phyloP scores from a whole-genome alignment of 192 early-diverging fungal genomes.

The Backusella parvicylindrica region DNA sequence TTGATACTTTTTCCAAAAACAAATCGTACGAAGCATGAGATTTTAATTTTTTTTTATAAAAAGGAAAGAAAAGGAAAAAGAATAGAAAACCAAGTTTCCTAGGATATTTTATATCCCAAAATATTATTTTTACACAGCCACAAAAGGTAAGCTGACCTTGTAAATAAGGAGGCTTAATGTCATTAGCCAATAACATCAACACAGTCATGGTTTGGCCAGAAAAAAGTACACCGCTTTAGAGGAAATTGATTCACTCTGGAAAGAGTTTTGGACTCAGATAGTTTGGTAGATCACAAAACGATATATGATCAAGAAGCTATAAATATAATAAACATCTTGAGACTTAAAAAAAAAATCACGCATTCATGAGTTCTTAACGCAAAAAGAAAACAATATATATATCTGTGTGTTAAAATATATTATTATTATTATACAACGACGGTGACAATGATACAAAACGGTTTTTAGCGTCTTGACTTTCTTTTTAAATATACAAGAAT shows the following conservation, averaged over 20 bases:
- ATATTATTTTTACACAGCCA: background rate
- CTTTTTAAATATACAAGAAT: conserved; percentile 38
- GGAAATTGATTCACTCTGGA: background rate
- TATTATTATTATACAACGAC: background rate
- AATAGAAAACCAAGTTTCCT: background rate
- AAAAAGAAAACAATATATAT: background rate
- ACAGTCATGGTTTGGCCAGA: background rate
- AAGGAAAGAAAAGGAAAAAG: background rate
- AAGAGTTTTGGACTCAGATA: background rate
- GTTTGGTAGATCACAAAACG: background rate
- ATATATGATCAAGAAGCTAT: background rate
- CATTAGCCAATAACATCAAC: background rate
- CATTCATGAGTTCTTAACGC: background rate
- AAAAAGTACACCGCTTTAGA: background rate
- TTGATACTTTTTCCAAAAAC: background rate
- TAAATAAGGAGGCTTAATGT: background rate
- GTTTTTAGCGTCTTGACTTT: conserved; percentile 13
- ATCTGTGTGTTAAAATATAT: too few relatives aligned
- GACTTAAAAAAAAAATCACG: background rate
- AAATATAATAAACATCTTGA: background rate
- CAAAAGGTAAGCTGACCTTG: background rate
- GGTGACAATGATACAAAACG: background rate
- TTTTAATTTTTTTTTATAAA: background rate
- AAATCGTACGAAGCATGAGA: background rate
- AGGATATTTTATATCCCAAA: background rate